Percentiles rank a stretch among this genome's conserved stretches.
Evolutionary conservation across 495 filamentous ascomycete species (phyloP).

Genomic region (Podospora didyma): DNA sequence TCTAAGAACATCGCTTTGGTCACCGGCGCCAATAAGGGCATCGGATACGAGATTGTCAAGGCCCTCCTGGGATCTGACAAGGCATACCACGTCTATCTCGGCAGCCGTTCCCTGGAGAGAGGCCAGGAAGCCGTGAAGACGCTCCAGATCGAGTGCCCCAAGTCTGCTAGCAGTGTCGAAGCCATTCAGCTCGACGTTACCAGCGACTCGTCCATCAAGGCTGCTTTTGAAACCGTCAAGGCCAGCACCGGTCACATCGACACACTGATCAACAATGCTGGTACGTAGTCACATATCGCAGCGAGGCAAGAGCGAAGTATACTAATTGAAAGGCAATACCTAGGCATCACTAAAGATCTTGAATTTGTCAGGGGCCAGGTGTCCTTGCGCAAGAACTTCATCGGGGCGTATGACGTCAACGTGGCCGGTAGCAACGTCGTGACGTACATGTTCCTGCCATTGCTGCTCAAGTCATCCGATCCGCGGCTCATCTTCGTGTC

Average conservation of each 20-base stretch:
- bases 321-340: neutral
- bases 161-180: conserved; percentile 30
- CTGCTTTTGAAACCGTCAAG: conserved; percentile 31
- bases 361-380: conserved; percentile 20
- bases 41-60: conserved; percentile 47
- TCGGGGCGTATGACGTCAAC: conserved; percentile 45
- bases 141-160: conserved; percentile 33
- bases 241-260: conserved; percentile 38
- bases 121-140: conserved; percentile 38
- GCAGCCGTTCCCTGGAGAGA: conserved; percentile 41
- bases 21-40: conserved; percentile 40
- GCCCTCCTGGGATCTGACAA: conserved; percentile 36
- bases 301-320: no score
- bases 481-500: conserved; percentile 47
- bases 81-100: conserved; percentile 47
- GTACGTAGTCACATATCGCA: conserved; percentile 3
- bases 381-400: conserved; percentile 41
- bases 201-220: conserved; percentile 43
- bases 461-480: conserved; percentile 44
- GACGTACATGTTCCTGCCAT: conserved; percentile 41
- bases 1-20: conserved; percentile 6
- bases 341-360: conserved; percentile 15
- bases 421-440: conserved; percentile 48
- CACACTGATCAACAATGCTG: conserved; percentile 48
- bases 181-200: conserved; percentile 46